Conservation (phyloP, 768 basidiomycete species). For the Lactarius psammicola region DNA sequence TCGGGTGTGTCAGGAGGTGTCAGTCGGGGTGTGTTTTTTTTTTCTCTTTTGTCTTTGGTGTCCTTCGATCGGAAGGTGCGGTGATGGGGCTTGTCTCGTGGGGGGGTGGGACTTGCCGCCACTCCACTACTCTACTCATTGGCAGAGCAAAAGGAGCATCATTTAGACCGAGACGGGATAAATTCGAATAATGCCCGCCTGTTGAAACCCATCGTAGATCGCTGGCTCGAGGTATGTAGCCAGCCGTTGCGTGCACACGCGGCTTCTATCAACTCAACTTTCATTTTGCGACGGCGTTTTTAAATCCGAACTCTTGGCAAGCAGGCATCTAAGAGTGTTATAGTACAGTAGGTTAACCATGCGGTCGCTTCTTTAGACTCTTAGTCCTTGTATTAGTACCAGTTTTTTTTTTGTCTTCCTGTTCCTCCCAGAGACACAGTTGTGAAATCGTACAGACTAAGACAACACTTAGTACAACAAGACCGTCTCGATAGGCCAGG, state of each 20-base stretch:
- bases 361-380: slow-evolving; percentile 3
- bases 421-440: neutral
- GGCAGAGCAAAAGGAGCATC: neutral
- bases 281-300: neutral
- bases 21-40: neutral
- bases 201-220: neutral
- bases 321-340: neutral
- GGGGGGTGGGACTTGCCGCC: neutral
- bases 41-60: neutral
- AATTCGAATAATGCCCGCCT: neutral
- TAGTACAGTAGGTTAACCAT: neutral
- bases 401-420: neutral
- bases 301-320: neutral
- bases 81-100: neutral
- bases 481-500: neutral
- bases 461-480: neutral
- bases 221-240: neutral
- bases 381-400: neutral
- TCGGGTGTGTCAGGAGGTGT: neutral
- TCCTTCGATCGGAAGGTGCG: neutral
- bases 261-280: neutral
- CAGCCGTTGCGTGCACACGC: neutral
- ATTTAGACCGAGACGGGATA: neutral
- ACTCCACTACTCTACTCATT: neutral
- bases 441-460: neutral